Percentiles rank a stretch among this genome's conserved stretches.
phyloP scores from a whole-genome alignment of 73 alveolate species.

The Halteria grandinella region DNA sequence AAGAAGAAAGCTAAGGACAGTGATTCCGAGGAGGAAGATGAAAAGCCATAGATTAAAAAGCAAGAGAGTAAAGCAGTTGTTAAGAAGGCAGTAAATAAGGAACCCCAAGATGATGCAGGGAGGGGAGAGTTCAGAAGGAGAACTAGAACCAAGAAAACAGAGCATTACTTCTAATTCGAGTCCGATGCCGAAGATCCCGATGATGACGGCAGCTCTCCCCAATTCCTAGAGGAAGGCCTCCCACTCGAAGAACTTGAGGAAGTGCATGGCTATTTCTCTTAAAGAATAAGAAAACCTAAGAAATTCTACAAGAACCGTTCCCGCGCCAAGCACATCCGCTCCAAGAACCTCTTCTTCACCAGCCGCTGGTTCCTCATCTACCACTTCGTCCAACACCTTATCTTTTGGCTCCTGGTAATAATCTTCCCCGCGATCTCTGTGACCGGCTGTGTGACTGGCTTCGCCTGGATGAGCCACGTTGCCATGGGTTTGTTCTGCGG shows the following conservation, averaged over 20 bases:
- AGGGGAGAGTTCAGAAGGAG: background rate
- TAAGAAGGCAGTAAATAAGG: no score
- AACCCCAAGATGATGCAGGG: no score
- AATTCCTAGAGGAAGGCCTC: slow-evolving; percentile 31
- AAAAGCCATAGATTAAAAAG: background rate
- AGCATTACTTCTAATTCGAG: slow-evolving; percentile 19
- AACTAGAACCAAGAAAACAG: background rate
- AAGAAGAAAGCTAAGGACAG: background rate
- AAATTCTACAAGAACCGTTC: background rate
- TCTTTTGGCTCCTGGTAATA: slow-evolving; percentile 30
- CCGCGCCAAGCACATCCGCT: slow-evolving; percentile 2
- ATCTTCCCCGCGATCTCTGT: slow-evolving; percentile 38
- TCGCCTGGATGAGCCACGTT: slow-evolving; percentile 27
- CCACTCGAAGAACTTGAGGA: background rate
- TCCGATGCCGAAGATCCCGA: background rate
- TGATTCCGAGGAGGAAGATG: background rate
- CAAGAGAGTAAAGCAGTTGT: no score
- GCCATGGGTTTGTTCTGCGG: slow-evolving; percentile 34
- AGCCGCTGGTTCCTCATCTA: slow-evolving; percentile 29
- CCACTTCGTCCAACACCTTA: slow-evolving; percentile 8
- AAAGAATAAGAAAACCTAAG: background rate
- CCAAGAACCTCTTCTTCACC: slow-evolving; percentile 28
- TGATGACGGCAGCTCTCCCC: background rate
- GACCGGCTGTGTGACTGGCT: slow-evolving; percentile 38
- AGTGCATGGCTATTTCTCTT: slow-evolving; percentile 23